Evolutionary conservation across 495 filamentous ascomycete genomes (phyloP).

Genomic region (Tetracladium marchalianum): DNA sequence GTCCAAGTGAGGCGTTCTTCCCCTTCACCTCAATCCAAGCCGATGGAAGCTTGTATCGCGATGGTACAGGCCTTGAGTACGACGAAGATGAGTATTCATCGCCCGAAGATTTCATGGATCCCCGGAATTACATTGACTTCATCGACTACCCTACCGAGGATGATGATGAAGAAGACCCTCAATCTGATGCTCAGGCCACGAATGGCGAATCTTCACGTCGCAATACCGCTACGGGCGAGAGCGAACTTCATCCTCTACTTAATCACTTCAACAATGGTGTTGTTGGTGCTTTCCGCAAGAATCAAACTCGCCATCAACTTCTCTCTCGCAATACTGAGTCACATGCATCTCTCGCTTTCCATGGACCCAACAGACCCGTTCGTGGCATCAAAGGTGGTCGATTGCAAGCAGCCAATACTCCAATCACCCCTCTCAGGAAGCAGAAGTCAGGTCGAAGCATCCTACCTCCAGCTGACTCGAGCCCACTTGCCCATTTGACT

Average conservation of each 20-base stretch:
- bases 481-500: constrained; percentile 29
- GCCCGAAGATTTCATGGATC: constrained; percentile 61
- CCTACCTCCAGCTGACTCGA: constrained; percentile 17
- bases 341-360: constrained; percentile 39
- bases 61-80: constrained; percentile 36
- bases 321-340: constrained; percentile 47
- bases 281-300: constrained; percentile 70
- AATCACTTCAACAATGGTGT: constrained; percentile 60
- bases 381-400: constrained; percentile 45
- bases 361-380: constrained; percentile 39
- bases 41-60: constrained; percentile 34
- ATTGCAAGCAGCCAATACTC: constrained; percentile 41
- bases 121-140: constrained; percentile 24
- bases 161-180: constrained; percentile 28
- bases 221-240: constrained; percentile 41
- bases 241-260: constrained; percentile 42
- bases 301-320: constrained; percentile 64
- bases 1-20: constrained; percentile 71
- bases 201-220: constrained; percentile 30
- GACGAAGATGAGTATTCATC: constrained; percentile 57
- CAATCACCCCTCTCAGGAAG: constrained; percentile 42
- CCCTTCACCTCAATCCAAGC: constrained; percentile 51
- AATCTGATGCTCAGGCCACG: constrained; percentile 18
- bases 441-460: constrained; percentile 24
- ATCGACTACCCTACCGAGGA: constrained; percentile 48